phyloP scores from a whole-genome alignment of 495 filamentous ascomycete genomes.

The Penicillium canescens region DNA sequence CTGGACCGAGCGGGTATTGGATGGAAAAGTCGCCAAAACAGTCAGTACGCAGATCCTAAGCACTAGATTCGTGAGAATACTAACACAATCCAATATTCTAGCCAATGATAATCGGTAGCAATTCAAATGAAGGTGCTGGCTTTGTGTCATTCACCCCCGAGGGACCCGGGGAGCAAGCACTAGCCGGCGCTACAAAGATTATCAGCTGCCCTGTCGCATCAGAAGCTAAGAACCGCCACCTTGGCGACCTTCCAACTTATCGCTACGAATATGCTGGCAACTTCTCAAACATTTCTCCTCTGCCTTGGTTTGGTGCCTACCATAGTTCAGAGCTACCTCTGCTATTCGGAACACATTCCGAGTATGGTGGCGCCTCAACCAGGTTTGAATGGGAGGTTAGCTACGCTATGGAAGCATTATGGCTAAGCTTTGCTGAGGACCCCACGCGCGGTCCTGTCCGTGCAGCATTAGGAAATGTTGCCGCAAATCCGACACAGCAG shows the following conservation, averaged over 20 bases:
- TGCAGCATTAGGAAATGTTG: background rate
- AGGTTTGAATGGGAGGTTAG: slow-evolving; percentile 16
- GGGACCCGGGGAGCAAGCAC: slow-evolving; percentile 4
- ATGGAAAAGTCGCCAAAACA: slow-evolving; percentile 15
- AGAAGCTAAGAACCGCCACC: slow-evolving; percentile 13
- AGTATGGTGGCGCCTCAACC: slow-evolving; percentile 13
- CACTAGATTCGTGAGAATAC: too few species aligned
- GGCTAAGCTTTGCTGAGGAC: slow-evolving; percentile 8
- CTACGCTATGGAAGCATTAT: slow-evolving; percentile 13
- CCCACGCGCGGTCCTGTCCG: slow-evolving; percentile 3
- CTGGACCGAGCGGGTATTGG: slow-evolving; percentile 11
- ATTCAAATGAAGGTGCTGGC: slow-evolving; percentile 18
- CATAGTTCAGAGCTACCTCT: too few species aligned
- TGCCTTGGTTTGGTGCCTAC: too few species aligned
- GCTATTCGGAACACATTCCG: too few species aligned
- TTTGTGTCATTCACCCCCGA: slow-evolving; percentile 17
- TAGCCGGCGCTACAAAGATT: slow-evolving; percentile 7
- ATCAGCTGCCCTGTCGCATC: slow-evolving; percentile 15
- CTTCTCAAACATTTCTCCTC: too few species aligned
- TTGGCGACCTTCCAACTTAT: background rate
- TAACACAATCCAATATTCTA: background rate
- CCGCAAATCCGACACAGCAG: slow-evolving; percentile 3
- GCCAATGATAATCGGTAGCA: slow-evolving; percentile 17
- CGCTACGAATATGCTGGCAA: too few species aligned
- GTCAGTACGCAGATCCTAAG: background rate